Conservation (phyloP, 805 yeast species). For the Candida xiaguanensis region DNA sequence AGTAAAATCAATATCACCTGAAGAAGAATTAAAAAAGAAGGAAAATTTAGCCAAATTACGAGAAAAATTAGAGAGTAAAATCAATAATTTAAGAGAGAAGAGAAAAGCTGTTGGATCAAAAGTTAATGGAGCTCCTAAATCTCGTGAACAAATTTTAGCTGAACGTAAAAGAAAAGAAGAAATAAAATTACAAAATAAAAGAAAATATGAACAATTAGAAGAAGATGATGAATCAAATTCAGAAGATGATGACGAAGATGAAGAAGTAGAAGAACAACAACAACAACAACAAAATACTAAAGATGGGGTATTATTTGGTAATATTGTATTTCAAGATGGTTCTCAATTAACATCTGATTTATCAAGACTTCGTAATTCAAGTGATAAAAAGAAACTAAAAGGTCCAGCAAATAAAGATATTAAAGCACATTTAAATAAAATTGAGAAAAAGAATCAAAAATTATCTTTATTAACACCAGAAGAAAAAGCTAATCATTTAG, state of each 20-base stretch:
- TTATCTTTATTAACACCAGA: slow-evolving; percentile 56
- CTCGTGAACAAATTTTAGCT: slow-evolving; percentile 74
- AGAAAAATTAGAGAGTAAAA: slow-evolving; percentile 74
- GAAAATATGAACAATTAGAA: slow-evolving; percentile 27
- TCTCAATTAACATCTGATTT: slow-evolving; percentile 73
- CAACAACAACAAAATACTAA: slow-evolving; percentile 29
- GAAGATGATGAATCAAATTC: slow-evolving; percentile 31
- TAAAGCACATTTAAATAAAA: slow-evolving; percentile 71
- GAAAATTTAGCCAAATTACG: slow-evolving; percentile 65
- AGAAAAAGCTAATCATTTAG: slow-evolving; percentile 55
- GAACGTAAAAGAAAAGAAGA: slow-evolving; percentile 54
- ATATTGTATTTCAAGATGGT: slow-evolving; percentile 80
- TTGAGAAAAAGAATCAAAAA: slow-evolving; percentile 71
- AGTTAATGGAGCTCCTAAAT: slow-evolving; percentile 74
- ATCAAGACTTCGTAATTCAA: slow-evolving; percentile 45
- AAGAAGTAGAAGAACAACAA: slow-evolving; percentile 25
- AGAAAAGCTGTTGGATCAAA: slow-evolving; percentile 91
- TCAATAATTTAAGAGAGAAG: slow-evolving; percentile 63
- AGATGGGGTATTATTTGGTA: slow-evolving; percentile 63
- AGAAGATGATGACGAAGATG: slow-evolving; percentile 42
- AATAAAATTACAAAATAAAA: slow-evolving; percentile 40
- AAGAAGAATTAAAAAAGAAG: slow-evolving; percentile 47
- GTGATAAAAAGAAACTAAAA: slow-evolving; percentile 54
- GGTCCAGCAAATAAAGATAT: slow-evolving; percentile 86
- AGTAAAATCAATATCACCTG: slow-evolving; percentile 35